Evolutionary conservation across 1,284 basidiomycete species (phyloP), one percentile per base, ranked within the genome.

Genomic region (Pseudozyma thailandica): DNA sequence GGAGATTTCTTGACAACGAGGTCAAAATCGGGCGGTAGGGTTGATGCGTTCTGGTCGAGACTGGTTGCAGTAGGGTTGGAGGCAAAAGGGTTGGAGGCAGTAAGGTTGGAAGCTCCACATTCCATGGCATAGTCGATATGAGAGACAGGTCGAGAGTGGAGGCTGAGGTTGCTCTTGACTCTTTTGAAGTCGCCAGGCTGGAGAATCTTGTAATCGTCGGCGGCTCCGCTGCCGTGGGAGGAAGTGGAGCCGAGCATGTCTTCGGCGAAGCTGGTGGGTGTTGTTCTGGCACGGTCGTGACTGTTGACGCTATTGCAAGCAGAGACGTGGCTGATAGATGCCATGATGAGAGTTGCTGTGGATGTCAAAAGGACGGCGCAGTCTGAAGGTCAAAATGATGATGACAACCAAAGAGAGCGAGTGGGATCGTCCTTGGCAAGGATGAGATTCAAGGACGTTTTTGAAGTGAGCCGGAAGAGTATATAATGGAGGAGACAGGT

Each of bases 111-210:
- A 12, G 48, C 10, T 12, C 23, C 48, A 6, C 48, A 38, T 33
- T 47, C 30, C 6, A 35, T 3, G 18, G 13, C 28, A 39, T 35
- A 41, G 15, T 43, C 51, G 30, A 49, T 44, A 44, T 44, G 51
- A 18, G 60, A 70, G 23, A 39, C 28, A 18, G 51, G 52, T 51
- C 52, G 20, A 5, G 55, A 59, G 5, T 52, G 52, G 30, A 60
- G 31, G 6, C 30, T 54, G 26, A 50, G 31, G 13, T 57, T 45
- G 20, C 53, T 56, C 38, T 64, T 64, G 43, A 43, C 30, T 30
- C 68, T 44, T 21, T 31, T 50, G 53, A 71, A 71, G 46, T 71
- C 68, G 35, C 47, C 61, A 0, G 68, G 68, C 15, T 55, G 56
- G 7, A 71, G 68, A 5, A 71, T 30, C n/a, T 26, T 46, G 53